phyloP scores from a whole-genome alignment of 1,284 basidiomycete species.

The Fistulina hepatica region DNA sequence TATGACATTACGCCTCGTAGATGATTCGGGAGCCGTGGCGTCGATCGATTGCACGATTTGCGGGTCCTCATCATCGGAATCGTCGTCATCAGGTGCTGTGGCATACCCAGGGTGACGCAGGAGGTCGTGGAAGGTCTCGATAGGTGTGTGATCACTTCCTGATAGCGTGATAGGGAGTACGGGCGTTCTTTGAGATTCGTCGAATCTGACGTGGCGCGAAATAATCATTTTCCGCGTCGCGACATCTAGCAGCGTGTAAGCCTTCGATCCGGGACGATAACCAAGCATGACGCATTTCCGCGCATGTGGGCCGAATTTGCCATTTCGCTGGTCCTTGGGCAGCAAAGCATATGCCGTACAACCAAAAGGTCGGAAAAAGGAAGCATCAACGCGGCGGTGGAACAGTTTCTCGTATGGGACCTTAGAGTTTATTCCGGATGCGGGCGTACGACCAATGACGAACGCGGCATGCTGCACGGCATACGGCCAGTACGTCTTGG shows the following conservation, averaged over 20 bases:
- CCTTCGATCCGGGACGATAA: slow-evolving; percentile 5
- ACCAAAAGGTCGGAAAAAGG: slow-evolving; percentile 5
- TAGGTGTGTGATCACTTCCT: slow-evolving; percentile 4
- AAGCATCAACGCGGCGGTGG: slow-evolving; percentile 6
- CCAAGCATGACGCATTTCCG: slow-evolving; percentile 3
- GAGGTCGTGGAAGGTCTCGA: slow-evolving; percentile 4
- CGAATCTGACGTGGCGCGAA: slow-evolving; percentile 16
- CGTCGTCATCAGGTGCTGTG: not conserved
- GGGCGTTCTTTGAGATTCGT: slow-evolving; percentile 12
- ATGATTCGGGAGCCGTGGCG: too few relatives aligned
- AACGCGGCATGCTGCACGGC: slow-evolving; percentile 15
- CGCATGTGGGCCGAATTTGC: slow-evolving; percentile 6
- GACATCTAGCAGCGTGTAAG: slow-evolving; percentile 13
- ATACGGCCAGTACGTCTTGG: slow-evolving; percentile 19
- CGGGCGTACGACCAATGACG: slow-evolving; percentile 12
- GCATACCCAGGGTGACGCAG: not conserved
- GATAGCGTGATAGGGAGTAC: not conserved
- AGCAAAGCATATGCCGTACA: slow-evolving; percentile 8
- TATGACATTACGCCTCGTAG: too few relatives aligned
- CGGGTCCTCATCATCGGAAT: not conserved
- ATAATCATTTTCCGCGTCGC: slow-evolving; percentile 11
- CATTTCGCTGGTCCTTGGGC: slow-evolving; percentile 3
- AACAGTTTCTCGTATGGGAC: slow-evolving; percentile 1
- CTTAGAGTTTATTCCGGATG: slow-evolving; percentile 10
- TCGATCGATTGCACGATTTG: too few relatives aligned